Evolutionary conservation across 441 rosid genomes (phyloP), one percentile per base, ranked within the genome.

Genomic region (Isatis lusitanica): DNA sequence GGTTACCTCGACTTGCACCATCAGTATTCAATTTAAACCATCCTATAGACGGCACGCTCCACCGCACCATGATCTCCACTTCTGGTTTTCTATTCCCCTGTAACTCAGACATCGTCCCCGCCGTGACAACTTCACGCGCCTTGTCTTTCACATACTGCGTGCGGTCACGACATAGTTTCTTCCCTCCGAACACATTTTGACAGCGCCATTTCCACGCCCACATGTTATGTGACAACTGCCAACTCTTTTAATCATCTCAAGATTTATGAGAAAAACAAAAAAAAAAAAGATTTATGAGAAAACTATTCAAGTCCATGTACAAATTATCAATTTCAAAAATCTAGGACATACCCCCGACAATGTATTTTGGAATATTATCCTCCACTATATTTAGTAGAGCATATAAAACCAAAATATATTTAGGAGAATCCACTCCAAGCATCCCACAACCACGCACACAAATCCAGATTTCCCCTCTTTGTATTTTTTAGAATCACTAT

Each of bases 351-450:
- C 43, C 9, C 15, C 33, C 8, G 16, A 11, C 36, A 48, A 24
- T 7, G 9, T 17, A 72, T 21, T 24, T 61, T 56, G 16, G 44
- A 50, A 47, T 58, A 58, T 64, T 44, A 53, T 10, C 63, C 4
- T 60, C 47, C 61, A 50, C 78, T 74, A 68, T 61, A 52, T 33
- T 61, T 75, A 68, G 78, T 30, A 67, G 47, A 52, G 2, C 68
- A 52, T 26, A 52, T 26, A 52, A 52, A 12, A 3, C 8, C 9
- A 7, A 3, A 47, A 18, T 17, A 28, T 28, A 26, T 43, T 61
- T 75, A 68, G 74, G 55, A 74, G 21, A 44, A 4, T 62, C 63
- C 31, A 67, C 48, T 67, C 10, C 40, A 43, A 42, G 26, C 18
- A 52, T 61, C 33, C 58, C 69, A 53, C 48, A 58, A 53, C 78